Conservation (phyloP, 306 rosid genomes). For the Vachellia pachyceras region DNA sequence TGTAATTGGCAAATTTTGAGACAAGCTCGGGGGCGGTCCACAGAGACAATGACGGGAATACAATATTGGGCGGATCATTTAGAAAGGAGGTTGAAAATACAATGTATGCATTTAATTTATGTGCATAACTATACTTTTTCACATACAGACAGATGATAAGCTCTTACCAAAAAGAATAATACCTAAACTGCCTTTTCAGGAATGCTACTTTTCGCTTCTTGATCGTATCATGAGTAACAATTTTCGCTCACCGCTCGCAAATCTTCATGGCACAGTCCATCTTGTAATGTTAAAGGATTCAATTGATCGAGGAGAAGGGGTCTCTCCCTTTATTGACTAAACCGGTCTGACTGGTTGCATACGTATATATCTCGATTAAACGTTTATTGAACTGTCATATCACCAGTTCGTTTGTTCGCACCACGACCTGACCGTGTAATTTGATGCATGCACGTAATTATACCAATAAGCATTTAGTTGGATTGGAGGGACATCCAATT, state of each 20-base stretch:
- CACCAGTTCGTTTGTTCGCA: no score
- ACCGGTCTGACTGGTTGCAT: no score
- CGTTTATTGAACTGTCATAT: no score
- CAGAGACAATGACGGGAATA: conserved; percentile 5
- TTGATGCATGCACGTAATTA: no score
- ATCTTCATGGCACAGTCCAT: not conserved
- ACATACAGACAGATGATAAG: not conserved
- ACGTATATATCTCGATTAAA: no score
- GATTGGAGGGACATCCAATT: no score
- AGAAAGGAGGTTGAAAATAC: conserved; percentile 13
- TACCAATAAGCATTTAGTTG: no score
- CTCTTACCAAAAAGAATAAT: not conserved
- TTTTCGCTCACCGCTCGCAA: not conserved
- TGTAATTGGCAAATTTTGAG: not conserved
- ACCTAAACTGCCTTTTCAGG: not conserved
- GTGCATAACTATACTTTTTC: not conserved
- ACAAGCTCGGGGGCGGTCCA: not conserved
- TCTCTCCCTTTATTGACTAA: no score
- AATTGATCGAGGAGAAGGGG: not conserved
- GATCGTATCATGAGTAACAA: not conserved
- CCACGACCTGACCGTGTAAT: no score
- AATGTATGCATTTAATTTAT: not conserved
- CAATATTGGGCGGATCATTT: conserved; percentile 2
- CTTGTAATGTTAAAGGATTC: not conserved
- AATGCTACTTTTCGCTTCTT: not conserved